Percentiles rank a stretch among this genome's conserved stretches.
These are phyloP conservation scores for Monosporozyma aquatica DNA, from an alignment of 805 yeast genomes.

Conservation along the genomic window DNA sequence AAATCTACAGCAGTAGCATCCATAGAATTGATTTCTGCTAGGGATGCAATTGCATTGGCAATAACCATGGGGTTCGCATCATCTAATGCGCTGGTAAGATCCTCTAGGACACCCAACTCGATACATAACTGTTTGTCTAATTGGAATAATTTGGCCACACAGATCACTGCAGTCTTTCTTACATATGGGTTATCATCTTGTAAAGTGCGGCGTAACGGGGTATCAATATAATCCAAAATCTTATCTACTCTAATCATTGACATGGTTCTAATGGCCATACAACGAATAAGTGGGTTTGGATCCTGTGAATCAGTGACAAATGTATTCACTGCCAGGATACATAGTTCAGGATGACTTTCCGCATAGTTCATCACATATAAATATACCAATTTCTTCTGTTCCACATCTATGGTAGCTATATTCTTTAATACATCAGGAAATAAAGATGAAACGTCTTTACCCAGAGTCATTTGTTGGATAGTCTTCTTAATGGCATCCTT, in stretches of 20 bases:
- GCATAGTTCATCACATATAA: conserved; percentile 96
- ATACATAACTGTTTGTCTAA: conserved; percentile 70
- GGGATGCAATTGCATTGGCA: conserved; percentile 82
- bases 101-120: conserved; percentile 77
- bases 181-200: conserved; percentile 95
- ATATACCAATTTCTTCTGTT: conserved; percentile 93
- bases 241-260: conserved; percentile 94
- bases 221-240: conserved; percentile 90
- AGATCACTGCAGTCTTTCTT: conserved; percentile 92
- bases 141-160: conserved; percentile 92
- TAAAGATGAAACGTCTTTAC: conserved; percentile 88
- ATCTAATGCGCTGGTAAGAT: conserved; percentile 54
- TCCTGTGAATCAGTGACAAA: conserved; percentile 93
- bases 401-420: conserved; percentile 92
- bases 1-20: conserved; percentile 46
- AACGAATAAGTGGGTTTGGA: conserved; percentile 91
- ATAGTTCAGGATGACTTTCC: conserved; percentile 88
- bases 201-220: conserved; percentile 76
- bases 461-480: conserved; percentile 96
- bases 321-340: conserved; percentile 93
- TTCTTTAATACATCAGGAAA: conserved; percentile 95
- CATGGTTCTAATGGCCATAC: conserved; percentile 96
- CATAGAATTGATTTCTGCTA: conserved; percentile 71
- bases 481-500: conserved; percentile 96
- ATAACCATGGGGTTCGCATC: conserved; percentile 97